Percentiles rank a stretch among this genome's conserved stretches.
phyloP scores from a whole-genome alignment of 495 filamentous ascomycete genomes.

The Tetracladium setigerum region DNA sequence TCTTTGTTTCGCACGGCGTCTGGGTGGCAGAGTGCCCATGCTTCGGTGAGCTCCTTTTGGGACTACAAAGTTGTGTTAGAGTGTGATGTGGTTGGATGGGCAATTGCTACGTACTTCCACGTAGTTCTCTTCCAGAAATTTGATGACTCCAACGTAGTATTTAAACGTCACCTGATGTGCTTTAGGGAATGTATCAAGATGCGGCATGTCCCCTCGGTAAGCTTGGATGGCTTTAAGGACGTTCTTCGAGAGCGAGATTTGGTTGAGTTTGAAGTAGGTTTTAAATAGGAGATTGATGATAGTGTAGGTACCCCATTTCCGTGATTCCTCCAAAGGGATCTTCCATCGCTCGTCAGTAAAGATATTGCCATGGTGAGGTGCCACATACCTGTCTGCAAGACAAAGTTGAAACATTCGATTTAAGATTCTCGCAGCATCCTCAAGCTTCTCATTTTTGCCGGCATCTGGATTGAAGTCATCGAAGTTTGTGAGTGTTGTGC shows the following conservation, averaged over 20 bases:
- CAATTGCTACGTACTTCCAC: constrained; percentile 43
- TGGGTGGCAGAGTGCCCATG: constrained; percentile 69
- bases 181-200: constrained; percentile 65
- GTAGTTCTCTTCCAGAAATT: constrained; percentile 91
- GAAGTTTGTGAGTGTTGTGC: constrained; percentile 40
- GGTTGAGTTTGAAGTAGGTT: constrained; percentile 94
- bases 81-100: background rate
- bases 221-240: constrained; percentile 74
- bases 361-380: background rate
- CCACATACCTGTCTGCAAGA: constrained; percentile 72
- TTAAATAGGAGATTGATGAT: constrained; percentile 92
- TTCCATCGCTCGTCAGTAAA: constrained; percentile 26
- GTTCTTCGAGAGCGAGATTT: constrained; percentile 82
- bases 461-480: constrained; percentile 69
- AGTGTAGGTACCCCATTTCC: constrained; percentile 96
- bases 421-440: constrained; percentile 81
- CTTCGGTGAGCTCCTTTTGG: constrained; percentile 69
- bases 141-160: constrained; percentile 85
- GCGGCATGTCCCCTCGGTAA: constrained; percentile 65
- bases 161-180: constrained; percentile 93
- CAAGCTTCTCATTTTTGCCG: constrained; percentile 70
- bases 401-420: constrained; percentile 86
- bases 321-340: constrained; percentile 80
- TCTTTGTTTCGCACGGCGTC: constrained; percentile 68
- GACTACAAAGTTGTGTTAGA: constrained; percentile 44